A percentile compares a stretch with the other conserved stretches of the same genome.
Evolutionary conservation across 2,329 filamentous ascomycete species (phyloP).

Genomic region (Cordyceps sp.): DNA sequence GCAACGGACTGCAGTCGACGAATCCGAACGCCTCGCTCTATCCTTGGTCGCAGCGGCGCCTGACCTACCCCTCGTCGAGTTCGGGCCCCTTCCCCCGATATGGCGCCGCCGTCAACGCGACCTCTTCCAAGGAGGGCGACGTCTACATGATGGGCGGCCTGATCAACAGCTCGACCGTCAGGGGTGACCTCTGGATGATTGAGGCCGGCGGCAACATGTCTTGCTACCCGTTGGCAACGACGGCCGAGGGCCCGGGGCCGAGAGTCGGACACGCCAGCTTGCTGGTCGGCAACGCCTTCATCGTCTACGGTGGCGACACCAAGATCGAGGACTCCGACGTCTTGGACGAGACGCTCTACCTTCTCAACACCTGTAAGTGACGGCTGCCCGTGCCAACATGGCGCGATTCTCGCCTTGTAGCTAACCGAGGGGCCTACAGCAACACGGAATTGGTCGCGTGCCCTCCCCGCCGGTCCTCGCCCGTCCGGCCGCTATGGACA

Average conservation of each 20-base stretch:
- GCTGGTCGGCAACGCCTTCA: slow-evolving; percentile 94
- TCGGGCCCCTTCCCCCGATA: slow-evolving; percentile 89
- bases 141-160: slow-evolving; percentile 96
- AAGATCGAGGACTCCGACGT: slow-evolving; percentile 88
- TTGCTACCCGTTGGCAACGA: slow-evolving; percentile 83
- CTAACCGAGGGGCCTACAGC: slow-evolving; percentile 33
- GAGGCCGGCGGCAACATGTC: slow-evolving; percentile 77
- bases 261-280: slow-evolving; percentile 88
- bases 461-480: slow-evolving; percentile 69
- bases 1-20: slow-evolving; percentile 31
- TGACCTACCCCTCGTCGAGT: slow-evolving; percentile 72
- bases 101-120: slow-evolving; percentile 85
- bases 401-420: too few relatives aligned
- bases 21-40: slow-evolving; percentile 69
- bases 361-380: slow-evolving; percentile 86
- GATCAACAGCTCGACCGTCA: slow-evolving; percentile 88
- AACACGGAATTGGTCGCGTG: slow-evolving; percentile 94
- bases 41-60: slow-evolving; percentile 81
- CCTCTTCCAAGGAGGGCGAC: slow-evolving; percentile 88
- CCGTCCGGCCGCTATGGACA: slow-evolving; percentile 90
- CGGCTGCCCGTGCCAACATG: too few relatives aligned
- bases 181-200: slow-evolving; percentile 95
- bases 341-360: slow-evolving; percentile 86
- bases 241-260: slow-evolving; percentile 84
- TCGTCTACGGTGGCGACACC: slow-evolving; percentile 95